phyloP scores from a whole-genome alignment of 2,329 filamentous ascomycete genomes.

The Fusarium tanahbumbuense region DNA sequence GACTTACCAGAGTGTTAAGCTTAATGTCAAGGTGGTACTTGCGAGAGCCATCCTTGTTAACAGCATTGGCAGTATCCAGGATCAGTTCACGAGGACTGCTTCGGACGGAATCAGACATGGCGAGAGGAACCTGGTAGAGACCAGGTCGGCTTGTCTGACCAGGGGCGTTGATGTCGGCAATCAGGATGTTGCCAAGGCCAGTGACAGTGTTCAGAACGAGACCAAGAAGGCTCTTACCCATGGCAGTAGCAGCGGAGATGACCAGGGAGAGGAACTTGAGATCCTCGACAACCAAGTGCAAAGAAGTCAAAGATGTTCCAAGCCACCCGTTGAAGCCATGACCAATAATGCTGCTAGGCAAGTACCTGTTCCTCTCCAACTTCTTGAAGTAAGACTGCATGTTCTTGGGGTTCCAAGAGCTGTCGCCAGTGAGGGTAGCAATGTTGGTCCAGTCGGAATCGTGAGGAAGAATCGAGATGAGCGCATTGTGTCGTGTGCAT shows the following conservation, averaged over 20 bases:
- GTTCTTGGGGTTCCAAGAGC: conserved; percentile 54
- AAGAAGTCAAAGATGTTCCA: conserved; percentile 29
- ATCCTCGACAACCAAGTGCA: conserved; percentile 45
- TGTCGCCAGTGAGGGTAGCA: conserved; percentile 56
- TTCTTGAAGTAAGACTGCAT: conserved; percentile 57
- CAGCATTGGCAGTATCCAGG: conserved; percentile 48
- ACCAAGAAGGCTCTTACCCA: conserved; percentile 40
- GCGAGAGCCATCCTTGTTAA: conserved; percentile 40
- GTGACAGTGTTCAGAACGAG: conserved; percentile 36
- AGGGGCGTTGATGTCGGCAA: conserved; percentile 46
- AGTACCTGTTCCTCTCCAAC: conserved; percentile 58
- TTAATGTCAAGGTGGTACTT: conserved; percentile 48
- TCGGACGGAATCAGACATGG: conserved; percentile 62
- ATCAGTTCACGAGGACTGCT: conserved; percentile 68
- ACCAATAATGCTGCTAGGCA: conserved; percentile 52
- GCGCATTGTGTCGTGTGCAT: conserved; percentile 52
- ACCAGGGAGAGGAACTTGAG: conserved; percentile 46
- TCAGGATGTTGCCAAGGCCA: conserved; percentile 44
- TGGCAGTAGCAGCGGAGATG: conserved; percentile 43
- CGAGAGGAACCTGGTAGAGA: conserved; percentile 69
- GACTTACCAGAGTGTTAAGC: conserved; percentile 40
- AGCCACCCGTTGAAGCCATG: conserved; percentile 59
- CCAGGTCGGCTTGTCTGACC: conserved; percentile 34
- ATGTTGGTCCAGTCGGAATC: conserved; percentile 58
- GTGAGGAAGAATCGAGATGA: conserved; percentile 54